phyloP scores from a whole-genome alignment of 2,329 filamentous ascomycete species.

The Fusarium scirpi region DNA sequence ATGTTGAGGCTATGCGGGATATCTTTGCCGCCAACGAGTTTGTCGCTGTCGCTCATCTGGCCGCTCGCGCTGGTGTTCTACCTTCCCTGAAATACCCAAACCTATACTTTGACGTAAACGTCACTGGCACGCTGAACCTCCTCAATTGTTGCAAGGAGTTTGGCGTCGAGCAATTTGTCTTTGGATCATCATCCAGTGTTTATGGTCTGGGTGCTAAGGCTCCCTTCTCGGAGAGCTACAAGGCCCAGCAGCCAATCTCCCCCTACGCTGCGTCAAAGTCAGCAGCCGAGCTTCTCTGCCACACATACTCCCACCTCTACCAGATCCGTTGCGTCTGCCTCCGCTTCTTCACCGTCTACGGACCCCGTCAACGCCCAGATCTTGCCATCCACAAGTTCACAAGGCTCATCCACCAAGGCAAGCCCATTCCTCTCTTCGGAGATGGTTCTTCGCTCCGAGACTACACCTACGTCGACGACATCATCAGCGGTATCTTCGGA shows the following conservation, averaged over 20 bases:
- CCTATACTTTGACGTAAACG: constrained; percentile 17
- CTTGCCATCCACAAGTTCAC: constrained; percentile 24
- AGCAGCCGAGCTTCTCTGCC: constrained; percentile 3
- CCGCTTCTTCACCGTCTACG: constrained; percentile 21
- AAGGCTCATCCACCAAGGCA: constrained; percentile 15
- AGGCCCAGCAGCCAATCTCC: constrained; percentile 1
- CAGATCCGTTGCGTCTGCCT: constrained; percentile 20
- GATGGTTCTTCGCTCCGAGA: constrained; percentile 3
- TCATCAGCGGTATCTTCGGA: constrained; percentile 4
- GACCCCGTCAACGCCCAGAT: constrained; percentile 12
- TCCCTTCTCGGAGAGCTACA: constrained; percentile 13
- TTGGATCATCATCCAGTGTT: constrained; percentile 18
- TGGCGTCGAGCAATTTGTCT: constrained; percentile 11
- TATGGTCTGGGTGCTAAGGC: constrained; percentile 12
- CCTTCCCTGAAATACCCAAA: constrained; percentile 2
- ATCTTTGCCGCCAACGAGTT: constrained; percentile 11
- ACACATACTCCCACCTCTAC: constrained; percentile 16
- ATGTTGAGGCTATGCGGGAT: not conserved
- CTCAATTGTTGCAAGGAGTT: constrained; percentile 14
- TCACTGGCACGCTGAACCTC: constrained; percentile 17
- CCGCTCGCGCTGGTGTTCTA: constrained; percentile 15
- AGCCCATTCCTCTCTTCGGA: constrained; percentile 12
- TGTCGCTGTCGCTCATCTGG: constrained; percentile 3
- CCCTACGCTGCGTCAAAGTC: constrained; percentile 18
- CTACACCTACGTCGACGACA: constrained; percentile 18